Conservation (phyloP, 352 stramenopile species). For the Phytophthora hybrid region DNA sequence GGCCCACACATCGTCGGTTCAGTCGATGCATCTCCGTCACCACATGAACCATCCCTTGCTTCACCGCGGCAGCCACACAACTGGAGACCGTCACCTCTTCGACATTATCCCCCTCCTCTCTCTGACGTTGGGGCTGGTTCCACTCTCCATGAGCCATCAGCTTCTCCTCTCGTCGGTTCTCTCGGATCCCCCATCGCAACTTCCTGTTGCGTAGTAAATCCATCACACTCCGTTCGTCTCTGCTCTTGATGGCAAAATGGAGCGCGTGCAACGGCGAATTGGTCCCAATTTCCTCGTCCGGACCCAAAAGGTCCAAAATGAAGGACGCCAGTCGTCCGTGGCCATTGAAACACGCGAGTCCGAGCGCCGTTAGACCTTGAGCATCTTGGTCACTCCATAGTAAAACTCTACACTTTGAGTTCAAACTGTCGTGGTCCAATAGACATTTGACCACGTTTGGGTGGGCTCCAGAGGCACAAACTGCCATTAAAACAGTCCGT, state of each 20-base stretch:
- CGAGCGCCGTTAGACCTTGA: constrained; percentile 29
- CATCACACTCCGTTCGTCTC: constrained; percentile 25
- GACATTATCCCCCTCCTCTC: background rate
- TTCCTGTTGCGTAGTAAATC: constrained; percentile 33
- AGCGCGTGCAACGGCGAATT: constrained; percentile 25
- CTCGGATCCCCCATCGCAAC: constrained; percentile 12
- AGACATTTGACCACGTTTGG: constrained; percentile 30
- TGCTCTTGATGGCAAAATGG: constrained; percentile 20
- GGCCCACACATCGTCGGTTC: constrained; percentile 27
- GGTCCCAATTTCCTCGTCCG: background rate
- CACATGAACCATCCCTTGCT: constrained; percentile 18
- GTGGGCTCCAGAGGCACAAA: constrained; percentile 31
- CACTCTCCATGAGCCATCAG: constrained; percentile 24
- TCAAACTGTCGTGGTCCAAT: constrained; percentile 22
- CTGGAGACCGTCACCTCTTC: constrained; percentile 23
- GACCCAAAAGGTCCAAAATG: constrained; percentile 25
- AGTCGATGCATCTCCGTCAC: constrained; percentile 27
- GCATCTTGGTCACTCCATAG: constrained; percentile 39
- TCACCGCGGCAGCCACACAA: constrained; percentile 20
- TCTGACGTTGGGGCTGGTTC: constrained; percentile 19
- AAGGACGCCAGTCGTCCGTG: constrained; percentile 33
- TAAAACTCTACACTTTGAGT: constrained; percentile 13
- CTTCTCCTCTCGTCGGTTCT: constrained; percentile 17
- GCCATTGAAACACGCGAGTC: constrained; percentile 30
- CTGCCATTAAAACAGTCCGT: constrained; percentile 31